Base-by-base conservation (phyloP, 345 rosid species). In the Gossypium ekmanianum region DNA sequence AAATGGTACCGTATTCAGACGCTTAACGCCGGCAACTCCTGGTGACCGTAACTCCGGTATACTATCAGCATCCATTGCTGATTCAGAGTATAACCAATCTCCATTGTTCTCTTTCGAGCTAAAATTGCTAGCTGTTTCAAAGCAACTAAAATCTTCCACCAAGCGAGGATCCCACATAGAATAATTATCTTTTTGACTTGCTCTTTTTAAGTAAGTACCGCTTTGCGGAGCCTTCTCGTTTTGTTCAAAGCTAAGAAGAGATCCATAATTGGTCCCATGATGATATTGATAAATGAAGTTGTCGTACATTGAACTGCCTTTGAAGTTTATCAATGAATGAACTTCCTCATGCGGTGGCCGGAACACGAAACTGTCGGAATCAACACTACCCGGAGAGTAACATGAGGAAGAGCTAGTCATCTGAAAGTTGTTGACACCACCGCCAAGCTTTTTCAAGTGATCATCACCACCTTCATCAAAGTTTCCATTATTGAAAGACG, bases 211-310 rank as follows among this genome's bases (percentile, higher is more conserved):
- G 44, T 29, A 57, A 50, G 68, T 48, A 61, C 34, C 41, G 41
- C 41, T 55, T 26, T 76, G 78, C 1, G 47, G 22, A 26, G 11
- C 59, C 74, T 52, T 78, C 64, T 85, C 78, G 54, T 74, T 83
- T 64, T 80, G 87, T 74, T 83, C 86, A 20, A 91, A 93, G 86
- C 91, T 93, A 50, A 90, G 91, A 78, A 90, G 79, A 71, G 98
- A 85, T 69, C 87, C 89, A 69, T 20, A 56, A 56, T 83, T 78
- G 27, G 71, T 72, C 52, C 55, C 77, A 22, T 76, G 41, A 5
- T 34, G 41, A 34, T 34, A 34, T 34, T 34, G 41, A 34, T 34
- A 81, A 56, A 75, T 20, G 66, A 83, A 66, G 57, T 41, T 51
- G 39, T 74, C 72, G 14, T 64, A 73, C 55, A 83, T 85, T 11